Conservation (phyloP, 2,329 filamentous ascomycete species). For the Penicillium oxalicum region DNA sequence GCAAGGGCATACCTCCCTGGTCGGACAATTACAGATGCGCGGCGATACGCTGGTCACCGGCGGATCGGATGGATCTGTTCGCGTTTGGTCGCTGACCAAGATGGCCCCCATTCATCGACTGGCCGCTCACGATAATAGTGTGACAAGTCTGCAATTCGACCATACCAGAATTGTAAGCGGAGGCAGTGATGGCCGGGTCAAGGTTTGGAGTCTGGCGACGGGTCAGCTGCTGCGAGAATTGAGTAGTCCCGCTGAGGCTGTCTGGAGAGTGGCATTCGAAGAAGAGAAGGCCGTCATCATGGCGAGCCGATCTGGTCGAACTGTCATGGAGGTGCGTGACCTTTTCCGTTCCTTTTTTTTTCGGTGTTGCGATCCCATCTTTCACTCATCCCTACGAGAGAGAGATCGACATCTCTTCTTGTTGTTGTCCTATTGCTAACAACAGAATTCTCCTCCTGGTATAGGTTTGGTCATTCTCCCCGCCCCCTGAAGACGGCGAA, state of each 20-base stretch:
- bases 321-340: conserved; percentile 86
- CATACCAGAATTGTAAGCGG: conserved; percentile 92
- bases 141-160: conserved; percentile 95
- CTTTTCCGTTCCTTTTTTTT: too few relatives aligned
- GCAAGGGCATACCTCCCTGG: conserved; percentile 92
- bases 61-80: conserved; percentile 89
- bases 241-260: conserved; percentile 83
- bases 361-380: too few relatives aligned
- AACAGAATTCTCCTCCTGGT: conserved; percentile 14
- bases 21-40: conserved; percentile 93
- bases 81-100: conserved; percentile 89
- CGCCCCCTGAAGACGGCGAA: conserved; percentile 48
- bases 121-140: conserved; percentile 95
- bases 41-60: conserved; percentile 92
- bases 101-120: conserved; percentile 90
- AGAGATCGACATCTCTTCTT: not conserved
- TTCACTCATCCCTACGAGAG: too few relatives aligned
- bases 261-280: conserved; percentile 97
- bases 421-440: not conserved
- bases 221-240: conserved; percentile 87
- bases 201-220: conserved; percentile 94
- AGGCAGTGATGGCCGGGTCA: conserved; percentile 93
- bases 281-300: conserved; percentile 97
- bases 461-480: conserved; percentile 92
- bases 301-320: conserved; percentile 75